Conservation (phyloP, 306 rosid species). For the Inga oerstediana region DNA sequence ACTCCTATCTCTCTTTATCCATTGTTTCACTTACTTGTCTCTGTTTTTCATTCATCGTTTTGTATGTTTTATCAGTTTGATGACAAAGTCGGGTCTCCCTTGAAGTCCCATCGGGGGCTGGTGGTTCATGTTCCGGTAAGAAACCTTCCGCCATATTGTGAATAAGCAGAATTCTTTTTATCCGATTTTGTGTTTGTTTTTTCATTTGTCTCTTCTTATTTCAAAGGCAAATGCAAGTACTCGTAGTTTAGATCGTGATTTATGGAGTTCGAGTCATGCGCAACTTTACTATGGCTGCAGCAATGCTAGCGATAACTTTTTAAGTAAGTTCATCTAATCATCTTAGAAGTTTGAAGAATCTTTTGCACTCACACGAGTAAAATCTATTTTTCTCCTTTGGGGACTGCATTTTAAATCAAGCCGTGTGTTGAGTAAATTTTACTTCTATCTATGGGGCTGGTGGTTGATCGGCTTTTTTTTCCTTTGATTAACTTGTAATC, state of each 20-base stretch:
- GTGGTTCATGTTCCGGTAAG: conserved; percentile 47
- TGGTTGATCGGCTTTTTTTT: neutral
- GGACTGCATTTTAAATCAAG: neutral
- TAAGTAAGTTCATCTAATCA: conserved; percentile 43
- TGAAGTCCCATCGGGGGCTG: conserved; percentile 29
- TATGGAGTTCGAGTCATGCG: conserved; percentile 65
- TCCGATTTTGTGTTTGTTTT: neutral
- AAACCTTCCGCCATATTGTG: neutral
- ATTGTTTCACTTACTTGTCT: neutral
- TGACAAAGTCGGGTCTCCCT: conserved; percentile 24
- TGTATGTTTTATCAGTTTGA: conserved; percentile 18
- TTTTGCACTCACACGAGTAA: neutral
- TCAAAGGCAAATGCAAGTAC: conserved; percentile 54
- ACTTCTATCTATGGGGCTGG: neutral
- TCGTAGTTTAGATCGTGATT: conserved; percentile 50
- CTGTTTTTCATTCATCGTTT: neutral
- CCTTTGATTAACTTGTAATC: neutral
- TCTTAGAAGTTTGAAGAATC: neutral
- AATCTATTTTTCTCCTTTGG: neutral
- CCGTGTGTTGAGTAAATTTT: neutral
- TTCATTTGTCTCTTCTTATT: neutral
- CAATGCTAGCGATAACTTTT: conserved; percentile 54
- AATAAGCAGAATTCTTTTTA: neutral
- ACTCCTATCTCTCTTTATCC: neutral
- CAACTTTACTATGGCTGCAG: conserved; percentile 62